phyloP scores from a whole-genome alignment of 2,329 filamentous ascomycete genomes.

The Aspergillus floridensis region DNA sequence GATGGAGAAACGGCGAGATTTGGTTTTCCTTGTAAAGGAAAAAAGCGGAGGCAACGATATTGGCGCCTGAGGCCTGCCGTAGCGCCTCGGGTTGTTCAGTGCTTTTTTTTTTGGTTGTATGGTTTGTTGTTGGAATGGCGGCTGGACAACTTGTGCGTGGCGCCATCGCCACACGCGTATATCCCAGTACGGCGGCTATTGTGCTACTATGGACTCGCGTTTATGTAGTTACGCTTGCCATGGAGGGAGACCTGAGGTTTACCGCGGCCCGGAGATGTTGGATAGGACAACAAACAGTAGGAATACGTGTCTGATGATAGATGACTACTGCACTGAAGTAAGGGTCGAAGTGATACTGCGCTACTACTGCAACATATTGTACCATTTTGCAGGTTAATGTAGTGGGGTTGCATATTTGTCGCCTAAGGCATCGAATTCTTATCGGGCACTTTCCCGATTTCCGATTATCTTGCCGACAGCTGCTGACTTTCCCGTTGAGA shows the following conservation, averaged over 20 bases:
- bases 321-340: no score
- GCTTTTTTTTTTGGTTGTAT: not conserved
- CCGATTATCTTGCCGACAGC: conserved; percentile 6
- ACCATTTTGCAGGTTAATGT: no score
- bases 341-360: no score
- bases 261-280: not conserved
- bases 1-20: conserved; percentile 27
- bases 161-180: conserved; percentile 11
- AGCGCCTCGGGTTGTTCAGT: not conserved
- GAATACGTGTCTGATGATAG: not conserved
- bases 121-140: not conserved
- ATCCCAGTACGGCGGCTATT: conserved; percentile 12
- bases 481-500: conserved; percentile 1
- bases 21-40: conserved; percentile 23
- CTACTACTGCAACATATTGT: no score
- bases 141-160: not conserved
- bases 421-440: conserved; percentile 5
- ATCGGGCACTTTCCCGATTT: conserved; percentile 4
- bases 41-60: conserved; percentile 22
- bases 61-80: conserved; percentile 21
- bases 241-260: not conserved
- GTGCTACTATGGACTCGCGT: not conserved
- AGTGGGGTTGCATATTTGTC: not conserved
- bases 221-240: no score
- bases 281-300: not conserved